Conservation (phyloP, 2,329 filamentous ascomycete species). For the Botrytis aclada region DNA sequence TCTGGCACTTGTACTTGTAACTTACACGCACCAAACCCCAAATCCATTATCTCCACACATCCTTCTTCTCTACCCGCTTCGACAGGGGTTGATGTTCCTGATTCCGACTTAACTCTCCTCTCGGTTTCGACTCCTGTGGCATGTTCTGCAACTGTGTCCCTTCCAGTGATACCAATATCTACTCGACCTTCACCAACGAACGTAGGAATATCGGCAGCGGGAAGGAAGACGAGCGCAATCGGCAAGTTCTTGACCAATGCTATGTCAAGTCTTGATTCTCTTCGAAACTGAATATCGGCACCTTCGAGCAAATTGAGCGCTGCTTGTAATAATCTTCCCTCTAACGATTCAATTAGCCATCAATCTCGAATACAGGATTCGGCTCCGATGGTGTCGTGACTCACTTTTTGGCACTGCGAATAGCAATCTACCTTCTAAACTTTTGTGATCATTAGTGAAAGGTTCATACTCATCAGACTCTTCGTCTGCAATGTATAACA, state of each 20-base stretch:
- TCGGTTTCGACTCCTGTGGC: constrained; percentile 59
- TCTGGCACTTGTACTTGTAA: constrained; percentile 96
- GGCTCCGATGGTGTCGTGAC: constrained; percentile 40
- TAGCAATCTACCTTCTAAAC: constrained; percentile 86
- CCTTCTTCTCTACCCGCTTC: constrained; percentile 44
- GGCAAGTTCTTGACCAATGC: constrained; percentile 96
- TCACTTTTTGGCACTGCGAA: constrained; percentile 98
- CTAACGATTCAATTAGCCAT: constrained; percentile 45
- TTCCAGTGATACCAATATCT: constrained; percentile 90
- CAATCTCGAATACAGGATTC: constrained; percentile 7
- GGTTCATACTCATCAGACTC: constrained; percentile 41
- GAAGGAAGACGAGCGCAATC: constrained; percentile 94
- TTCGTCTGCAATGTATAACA: constrained; percentile 42
- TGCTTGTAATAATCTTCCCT: constrained; percentile 88
- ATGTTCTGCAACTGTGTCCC: constrained; percentile 90
- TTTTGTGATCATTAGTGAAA: constrained; percentile 46
- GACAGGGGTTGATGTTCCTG: constrained; percentile 44
- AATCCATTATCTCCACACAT: constrained; percentile 81
- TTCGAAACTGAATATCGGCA: constrained; percentile 93
- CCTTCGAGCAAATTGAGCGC: constrained; percentile 88
- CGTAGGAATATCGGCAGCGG: constrained; percentile 93
- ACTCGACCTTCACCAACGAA: constrained; percentile 95
- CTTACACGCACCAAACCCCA: constrained; percentile 87
- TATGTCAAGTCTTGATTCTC: constrained; percentile 93
- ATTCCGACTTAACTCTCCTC: constrained; percentile 48